Evolutionary conservation across 2,329 filamentous ascomycete species (phyloP).

Genomic region (Phaeosphaeriaceae sp.): DNA sequence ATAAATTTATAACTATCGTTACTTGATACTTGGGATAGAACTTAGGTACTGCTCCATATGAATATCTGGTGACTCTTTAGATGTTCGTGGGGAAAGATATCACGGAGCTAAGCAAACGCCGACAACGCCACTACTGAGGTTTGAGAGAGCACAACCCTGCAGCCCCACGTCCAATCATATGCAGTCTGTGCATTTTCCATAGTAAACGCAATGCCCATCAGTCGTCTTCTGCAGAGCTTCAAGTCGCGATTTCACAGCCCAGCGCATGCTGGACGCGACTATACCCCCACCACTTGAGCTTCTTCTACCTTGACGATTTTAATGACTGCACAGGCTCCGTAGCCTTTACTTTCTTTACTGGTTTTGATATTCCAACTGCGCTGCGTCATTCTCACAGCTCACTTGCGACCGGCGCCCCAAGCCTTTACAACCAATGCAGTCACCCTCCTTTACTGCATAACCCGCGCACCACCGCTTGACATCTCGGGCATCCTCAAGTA

Average conservation of each 20-base stretch:
- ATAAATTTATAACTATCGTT: too few species aligned
- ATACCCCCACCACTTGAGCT: slow-evolving; percentile 28
- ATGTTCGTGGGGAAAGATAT: neutral
- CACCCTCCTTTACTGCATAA: slow-evolving; percentile 18
- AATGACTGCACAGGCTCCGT: slow-evolving; percentile 31
- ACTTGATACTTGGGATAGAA: too few species aligned
- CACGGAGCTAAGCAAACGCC: slow-evolving; percentile 8
- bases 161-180: slow-evolving; percentile 14
- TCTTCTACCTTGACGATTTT: slow-evolving; percentile 37
- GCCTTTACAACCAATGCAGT: slow-evolving; percentile 32
- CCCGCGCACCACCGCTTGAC: slow-evolving; percentile 21
- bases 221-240: slow-evolving; percentile 26
- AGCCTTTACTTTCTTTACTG: slow-evolving; percentile 31
- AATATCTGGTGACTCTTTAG: neutral
- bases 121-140: slow-evolving; percentile 8
- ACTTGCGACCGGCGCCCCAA: slow-evolving; percentile 25
- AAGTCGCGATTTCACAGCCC: slow-evolving; percentile 34
- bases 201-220: slow-evolving; percentile 14
- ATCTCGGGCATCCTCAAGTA: slow-evolving; percentile 9
- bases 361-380: slow-evolving; percentile 23
- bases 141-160: neutral
- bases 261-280: slow-evolving; percentile 40
- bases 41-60: too few species aligned
- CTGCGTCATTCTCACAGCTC: slow-evolving; percentile 8
- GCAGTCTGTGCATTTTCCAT: slow-evolving; percentile 1